Percentiles rank a stretch among this genome's conserved stretches.
Evolutionary conservation across 2,329 filamentous ascomycete genomes (phyloP).

Genomic region (Colletotrichum tropicale): DNA sequence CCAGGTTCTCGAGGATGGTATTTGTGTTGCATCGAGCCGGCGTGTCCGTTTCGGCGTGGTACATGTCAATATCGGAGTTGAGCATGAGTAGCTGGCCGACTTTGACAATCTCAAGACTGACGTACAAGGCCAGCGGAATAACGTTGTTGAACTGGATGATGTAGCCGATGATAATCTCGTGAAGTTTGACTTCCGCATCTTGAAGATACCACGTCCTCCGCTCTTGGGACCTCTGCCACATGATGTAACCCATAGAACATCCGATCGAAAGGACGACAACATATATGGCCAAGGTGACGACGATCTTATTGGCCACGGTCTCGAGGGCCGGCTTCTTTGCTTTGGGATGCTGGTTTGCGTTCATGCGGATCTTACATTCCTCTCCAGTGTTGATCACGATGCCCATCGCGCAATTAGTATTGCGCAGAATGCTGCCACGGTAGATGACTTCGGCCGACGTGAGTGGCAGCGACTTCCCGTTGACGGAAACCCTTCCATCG

Average conservation of each 20-base stretch:
- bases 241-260: slow-evolving; percentile 80
- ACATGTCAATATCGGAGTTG: slow-evolving; percentile 87
- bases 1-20: slow-evolving; percentile 92
- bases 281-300: slow-evolving; percentile 80
- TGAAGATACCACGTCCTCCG: slow-evolving; percentile 76
- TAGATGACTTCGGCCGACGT: slow-evolving; percentile 85
- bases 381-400: slow-evolving; percentile 89
- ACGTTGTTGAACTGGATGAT: slow-evolving; percentile 98
- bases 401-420: slow-evolving; percentile 75
- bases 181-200: slow-evolving; percentile 73
- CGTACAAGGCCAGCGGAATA: slow-evolving; percentile 89
- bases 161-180: slow-evolving; percentile 86
- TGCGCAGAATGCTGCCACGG: slow-evolving; percentile 83
- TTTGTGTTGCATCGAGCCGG: slow-evolving; percentile 91
- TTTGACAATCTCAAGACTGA: slow-evolving; percentile 88
- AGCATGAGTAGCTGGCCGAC: slow-evolving; percentile 78
- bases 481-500: slow-evolving; percentile 68
- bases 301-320: slow-evolving; percentile 77
- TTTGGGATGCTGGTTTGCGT: slow-evolving; percentile 84
- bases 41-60: slow-evolving; percentile 81
- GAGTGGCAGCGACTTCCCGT: slow-evolving; percentile 67
- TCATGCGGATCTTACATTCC: slow-evolving; percentile 93
- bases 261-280: slow-evolving; percentile 81
- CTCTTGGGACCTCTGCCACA: slow-evolving; percentile 75
- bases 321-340: slow-evolving; percentile 85